Evolutionary conservation across 805 yeast genomes (phyloP).

Genomic region (Wickerhamomyces xylosicus): DNA sequence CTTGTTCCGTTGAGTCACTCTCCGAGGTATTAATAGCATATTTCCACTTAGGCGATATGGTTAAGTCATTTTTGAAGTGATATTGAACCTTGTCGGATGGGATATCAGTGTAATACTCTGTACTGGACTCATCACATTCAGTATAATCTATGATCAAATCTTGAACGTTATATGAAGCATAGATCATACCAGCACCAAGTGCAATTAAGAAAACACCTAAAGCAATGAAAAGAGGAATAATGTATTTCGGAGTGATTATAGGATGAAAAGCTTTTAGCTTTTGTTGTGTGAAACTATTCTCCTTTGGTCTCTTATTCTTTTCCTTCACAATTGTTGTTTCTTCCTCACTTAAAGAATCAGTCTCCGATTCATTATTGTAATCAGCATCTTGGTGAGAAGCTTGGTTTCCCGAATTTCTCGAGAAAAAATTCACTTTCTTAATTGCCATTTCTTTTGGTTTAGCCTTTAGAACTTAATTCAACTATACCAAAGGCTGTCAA

Average conservation of each 20-base stretch:
- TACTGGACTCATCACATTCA: constrained; percentile 42
- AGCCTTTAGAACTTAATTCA: too few species aligned
- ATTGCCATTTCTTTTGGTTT: constrained; percentile 9
- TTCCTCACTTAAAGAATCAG: constrained; percentile 36
- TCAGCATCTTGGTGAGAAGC: neutral
- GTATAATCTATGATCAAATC: constrained; percentile 68
- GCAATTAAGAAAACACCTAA: constrained; percentile 81
- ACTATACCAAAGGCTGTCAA: too few species aligned
- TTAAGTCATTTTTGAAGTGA: constrained; percentile 42
- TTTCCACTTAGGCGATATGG: constrained; percentile 57
- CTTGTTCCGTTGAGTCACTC: constrained; percentile 37
- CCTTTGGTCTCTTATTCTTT: constrained; percentile 56
- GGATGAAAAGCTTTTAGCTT: constrained; percentile 55
- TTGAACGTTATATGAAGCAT: constrained; percentile 63
- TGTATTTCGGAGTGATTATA: constrained; percentile 81
- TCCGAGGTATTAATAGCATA: constrained; percentile 30
- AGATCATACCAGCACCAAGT: constrained; percentile 75
- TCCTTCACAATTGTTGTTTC: constrained; percentile 27
- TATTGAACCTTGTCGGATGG: constrained; percentile 45
- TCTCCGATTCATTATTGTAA: constrained; percentile 21
- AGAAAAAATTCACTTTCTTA: constrained; percentile 18
- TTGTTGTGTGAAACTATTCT: constrained; percentile 68
- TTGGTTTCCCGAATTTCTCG: constrained; percentile 6
- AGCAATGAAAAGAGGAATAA: constrained; percentile 67
- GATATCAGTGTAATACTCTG: constrained; percentile 33